Conservation (phyloP, 345 rosid species). For the Cardamine chenopodiifolia region DNA sequence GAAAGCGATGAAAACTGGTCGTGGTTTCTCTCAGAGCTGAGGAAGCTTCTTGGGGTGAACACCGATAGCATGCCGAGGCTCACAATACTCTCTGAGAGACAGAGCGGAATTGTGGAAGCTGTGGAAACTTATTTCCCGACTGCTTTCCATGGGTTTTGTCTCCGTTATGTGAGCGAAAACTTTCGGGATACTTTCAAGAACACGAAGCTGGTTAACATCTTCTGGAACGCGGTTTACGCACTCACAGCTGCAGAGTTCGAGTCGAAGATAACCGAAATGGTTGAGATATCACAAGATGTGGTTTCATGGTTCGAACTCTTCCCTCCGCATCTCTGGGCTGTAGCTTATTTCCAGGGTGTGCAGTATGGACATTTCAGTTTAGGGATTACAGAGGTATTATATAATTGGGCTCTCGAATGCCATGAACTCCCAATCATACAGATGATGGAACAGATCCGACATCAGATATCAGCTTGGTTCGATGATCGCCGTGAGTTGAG, state of each 20-base stretch:
- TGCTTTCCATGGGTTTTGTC: conserved; percentile 93
- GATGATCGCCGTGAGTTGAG: conserved; percentile 65
- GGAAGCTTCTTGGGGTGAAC: conserved; percentile 92
- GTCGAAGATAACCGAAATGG: conserved; percentile 77
- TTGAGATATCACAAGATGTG: conserved; percentile 86
- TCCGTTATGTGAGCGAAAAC: conserved; percentile 82
- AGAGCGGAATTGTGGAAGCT: conserved; percentile 79
- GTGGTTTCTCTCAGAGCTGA: conserved; percentile 96
- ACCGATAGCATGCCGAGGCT: conserved; percentile 96
- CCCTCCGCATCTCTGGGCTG: conserved; percentile 91
- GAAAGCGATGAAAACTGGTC: conserved; percentile 95
- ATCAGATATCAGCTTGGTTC: conserved; percentile 66
- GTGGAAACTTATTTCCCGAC: conserved; percentile 97
- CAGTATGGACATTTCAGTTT: conserved; percentile 86
- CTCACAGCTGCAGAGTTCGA: conserved; percentile 86
- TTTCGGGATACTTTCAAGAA: conserved; percentile 95
- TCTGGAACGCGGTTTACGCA: conserved; percentile 97
- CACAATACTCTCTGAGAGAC: conserved; percentile 95
- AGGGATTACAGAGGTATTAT: conserved; percentile 80
- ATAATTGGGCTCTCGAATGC: conserved; percentile 94
- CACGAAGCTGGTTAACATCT: conserved; percentile 83
- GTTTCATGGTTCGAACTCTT: conserved; percentile 73
- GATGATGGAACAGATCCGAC: conserved; percentile 90
- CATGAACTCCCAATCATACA: conserved; percentile 94
- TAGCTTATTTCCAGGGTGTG: conserved; percentile 89